Evolutionary conservation across 1,284 basidiomycete species (phyloP).

Genomic region (Trichosporon sp.): DNA sequence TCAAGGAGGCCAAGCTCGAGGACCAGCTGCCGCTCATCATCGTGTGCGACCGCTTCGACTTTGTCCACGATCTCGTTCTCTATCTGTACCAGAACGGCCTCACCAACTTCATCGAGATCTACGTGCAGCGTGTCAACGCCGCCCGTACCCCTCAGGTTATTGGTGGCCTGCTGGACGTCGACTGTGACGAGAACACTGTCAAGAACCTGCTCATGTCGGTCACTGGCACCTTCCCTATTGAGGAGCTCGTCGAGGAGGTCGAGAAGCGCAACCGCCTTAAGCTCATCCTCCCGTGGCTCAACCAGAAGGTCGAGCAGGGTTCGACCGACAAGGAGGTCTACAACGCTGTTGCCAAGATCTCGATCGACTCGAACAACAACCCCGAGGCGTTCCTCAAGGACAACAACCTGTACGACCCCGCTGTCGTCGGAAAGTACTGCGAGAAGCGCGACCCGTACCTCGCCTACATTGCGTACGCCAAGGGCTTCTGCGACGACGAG

Average conservation of each 20-base stretch:
- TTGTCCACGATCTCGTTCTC: conserved; percentile 96
- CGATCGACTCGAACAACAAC: conserved; percentile 98
- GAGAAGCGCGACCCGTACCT: conserved; percentile 98
- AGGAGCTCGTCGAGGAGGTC: conserved; percentile 95
- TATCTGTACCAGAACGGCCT: conserved; percentile 98
- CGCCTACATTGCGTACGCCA: conserved; percentile 98
- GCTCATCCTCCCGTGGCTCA: conserved; percentile 94
- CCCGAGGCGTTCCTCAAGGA: conserved; percentile 97
- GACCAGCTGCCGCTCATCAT: conserved; percentile 99
- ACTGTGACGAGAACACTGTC: conserved; percentile 95
- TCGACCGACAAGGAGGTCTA: conserved; percentile 88
- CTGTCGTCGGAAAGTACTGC: conserved; percentile 98
- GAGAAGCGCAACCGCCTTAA: conserved; percentile 95
- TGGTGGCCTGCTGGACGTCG: conserved; percentile 93
- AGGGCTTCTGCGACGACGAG: conserved; percentile 98
- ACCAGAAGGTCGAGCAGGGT: conserved; percentile 84
- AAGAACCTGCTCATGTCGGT: conserved; percentile 90
- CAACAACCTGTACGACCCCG: conserved; percentile 91
- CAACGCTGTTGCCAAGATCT: conserved; percentile 98
- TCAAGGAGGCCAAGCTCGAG: conserved; percentile 93
- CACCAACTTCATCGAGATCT: conserved; percentile 97
- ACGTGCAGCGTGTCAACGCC: conserved; percentile 97
- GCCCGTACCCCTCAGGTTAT: conserved; percentile 97
- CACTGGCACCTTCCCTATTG: conserved; percentile 94
- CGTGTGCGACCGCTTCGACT: conserved; percentile 99